Evolutionary conservation across 2,329 filamentous ascomycete species (phyloP).

Genomic region (Paracorniculantispora psalliotae): DNA sequence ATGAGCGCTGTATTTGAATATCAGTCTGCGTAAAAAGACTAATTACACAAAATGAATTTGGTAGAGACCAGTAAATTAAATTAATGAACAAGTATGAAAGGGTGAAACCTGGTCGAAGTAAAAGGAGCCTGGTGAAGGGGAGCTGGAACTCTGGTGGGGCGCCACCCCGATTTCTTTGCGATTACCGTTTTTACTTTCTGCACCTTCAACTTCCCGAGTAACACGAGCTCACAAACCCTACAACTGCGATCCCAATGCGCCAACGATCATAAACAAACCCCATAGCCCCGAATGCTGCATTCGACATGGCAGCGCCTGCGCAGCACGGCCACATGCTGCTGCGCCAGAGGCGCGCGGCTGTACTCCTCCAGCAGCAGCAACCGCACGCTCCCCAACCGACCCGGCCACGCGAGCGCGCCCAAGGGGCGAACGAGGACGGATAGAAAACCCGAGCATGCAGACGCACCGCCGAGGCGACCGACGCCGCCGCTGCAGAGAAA

Average conservation of each 20-base stretch:
- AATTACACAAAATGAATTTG: too few species aligned
- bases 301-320: slow-evolving; percentile 24
- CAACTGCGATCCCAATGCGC: background rate
- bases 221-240: background rate
- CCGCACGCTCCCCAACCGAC: background rate
- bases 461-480: background rate
- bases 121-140: too few species aligned
- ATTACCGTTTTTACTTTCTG: background rate
- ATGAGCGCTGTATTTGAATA: too few species aligned
- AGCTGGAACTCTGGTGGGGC: background rate
- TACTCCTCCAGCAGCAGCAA: background rate
- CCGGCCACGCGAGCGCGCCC: background rate
- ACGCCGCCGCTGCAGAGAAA: background rate
- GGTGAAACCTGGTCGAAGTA: too few species aligned
- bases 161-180: background rate
- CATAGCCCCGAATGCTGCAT: slow-evolving; percentile 26
- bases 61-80: too few species aligned
- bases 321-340: slow-evolving; percentile 17
- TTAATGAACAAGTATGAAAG: too few species aligned
- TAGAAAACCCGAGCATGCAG: background rate
- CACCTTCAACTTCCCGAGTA: background rate
- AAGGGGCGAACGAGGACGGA: background rate
- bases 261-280: background rate
- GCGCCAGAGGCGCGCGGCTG: background rate
- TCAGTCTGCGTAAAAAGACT: background rate